Percentiles rank a stretch among this genome's conserved stretches.
These are phyloP conservation scores for Veloporphyrellus conicus DNA, from an alignment of 1,284 basidiomycete species.

Conservation along the genomic window DNA sequence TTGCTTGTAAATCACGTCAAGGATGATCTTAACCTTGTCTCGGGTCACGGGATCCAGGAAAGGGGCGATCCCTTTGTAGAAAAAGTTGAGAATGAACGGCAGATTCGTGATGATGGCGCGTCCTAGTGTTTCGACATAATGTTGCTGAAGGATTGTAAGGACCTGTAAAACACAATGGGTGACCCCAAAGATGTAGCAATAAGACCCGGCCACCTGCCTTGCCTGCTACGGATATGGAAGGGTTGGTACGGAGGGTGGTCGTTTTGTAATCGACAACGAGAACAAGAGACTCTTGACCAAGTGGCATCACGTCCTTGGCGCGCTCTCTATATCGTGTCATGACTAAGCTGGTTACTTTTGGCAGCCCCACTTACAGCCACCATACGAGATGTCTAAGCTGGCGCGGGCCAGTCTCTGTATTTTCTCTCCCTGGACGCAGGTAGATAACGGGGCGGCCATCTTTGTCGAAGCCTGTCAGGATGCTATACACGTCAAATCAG, in stretches of 20 bases:
- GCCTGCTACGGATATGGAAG: slow-evolving; percentile 71
- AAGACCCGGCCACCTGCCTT: slow-evolving; percentile 45
- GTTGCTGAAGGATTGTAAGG: slow-evolving; percentile 81
- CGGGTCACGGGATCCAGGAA: slow-evolving; percentile 89
- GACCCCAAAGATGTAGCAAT: not conserved
- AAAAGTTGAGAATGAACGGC: slow-evolving; percentile 74
- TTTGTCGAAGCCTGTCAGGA: slow-evolving; percentile 78
- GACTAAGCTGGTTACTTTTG: not conserved
- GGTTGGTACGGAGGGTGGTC: slow-evolving; percentile 75
- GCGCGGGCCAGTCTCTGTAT: slow-evolving; percentile 69
- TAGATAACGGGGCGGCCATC: slow-evolving; percentile 80
- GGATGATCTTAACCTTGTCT: slow-evolving; percentile 60
- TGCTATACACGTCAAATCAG: slow-evolving; percentile 48
- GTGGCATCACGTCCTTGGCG: slow-evolving; percentile 81
- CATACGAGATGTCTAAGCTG: slow-evolving; percentile 81
- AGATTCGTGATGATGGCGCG: slow-evolving; percentile 83
- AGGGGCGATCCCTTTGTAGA: slow-evolving; percentile 83
- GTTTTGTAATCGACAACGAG: slow-evolving; percentile 83
- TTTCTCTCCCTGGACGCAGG: slow-evolving; percentile 80
- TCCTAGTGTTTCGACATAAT: slow-evolving; percentile 88
- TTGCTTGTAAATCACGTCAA: not conserved
- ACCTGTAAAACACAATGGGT: slow-evolving; percentile 39
- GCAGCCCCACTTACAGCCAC: slow-evolving; percentile 58
- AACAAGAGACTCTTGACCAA: slow-evolving; percentile 73
- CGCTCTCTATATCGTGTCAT: too few species aligned